Conservation (phyloP, 768 basidiomycete species). For the Suillus ampliporus region DNA sequence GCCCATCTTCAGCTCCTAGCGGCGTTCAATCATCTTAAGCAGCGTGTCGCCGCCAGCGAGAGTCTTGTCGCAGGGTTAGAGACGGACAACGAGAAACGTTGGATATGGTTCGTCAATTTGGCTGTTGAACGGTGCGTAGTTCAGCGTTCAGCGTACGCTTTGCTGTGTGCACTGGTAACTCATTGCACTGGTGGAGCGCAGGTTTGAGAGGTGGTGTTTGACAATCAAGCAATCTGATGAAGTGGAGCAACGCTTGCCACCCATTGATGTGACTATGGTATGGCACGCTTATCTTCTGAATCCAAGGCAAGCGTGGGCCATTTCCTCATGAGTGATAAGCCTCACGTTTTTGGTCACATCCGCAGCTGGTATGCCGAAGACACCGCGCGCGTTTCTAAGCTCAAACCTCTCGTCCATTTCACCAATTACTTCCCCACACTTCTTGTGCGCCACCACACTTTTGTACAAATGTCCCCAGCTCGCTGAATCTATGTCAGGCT, state of each 20-base stretch:
- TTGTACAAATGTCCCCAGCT: no score
- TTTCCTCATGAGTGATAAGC: neutral
- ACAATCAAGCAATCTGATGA: constrained; percentile 9
- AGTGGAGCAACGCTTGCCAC: constrained; percentile 31
- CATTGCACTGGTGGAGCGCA: constrained; percentile 13
- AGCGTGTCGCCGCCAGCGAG: constrained; percentile 23
- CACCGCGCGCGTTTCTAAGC: neutral
- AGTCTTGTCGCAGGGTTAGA: constrained; percentile 20
- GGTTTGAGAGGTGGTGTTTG: constrained; percentile 43
- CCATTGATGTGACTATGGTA: constrained; percentile 47
- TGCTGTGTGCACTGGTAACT: neutral
- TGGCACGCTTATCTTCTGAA: constrained; percentile 48
- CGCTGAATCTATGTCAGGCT: neutral
- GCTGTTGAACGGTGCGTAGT: constrained; percentile 41
- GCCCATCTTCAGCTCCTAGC: constrained; percentile 36
- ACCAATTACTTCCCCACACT: constrained; percentile 15
- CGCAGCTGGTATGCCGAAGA: constrained; percentile 35
- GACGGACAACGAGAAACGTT: constrained; percentile 36
- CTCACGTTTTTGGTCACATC: neutral
- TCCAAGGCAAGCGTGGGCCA: constrained; percentile 35
- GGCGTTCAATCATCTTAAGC: constrained; percentile 32
- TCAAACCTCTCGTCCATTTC: constrained; percentile 6
- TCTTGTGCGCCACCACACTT: constrained; percentile 17
- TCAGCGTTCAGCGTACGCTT: neutral
- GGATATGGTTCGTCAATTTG: constrained; percentile 45